Evolutionary conservation across 768 basidiomycete genomes (phyloP).

Genomic region (Rhodotorula paludigena): DNA sequence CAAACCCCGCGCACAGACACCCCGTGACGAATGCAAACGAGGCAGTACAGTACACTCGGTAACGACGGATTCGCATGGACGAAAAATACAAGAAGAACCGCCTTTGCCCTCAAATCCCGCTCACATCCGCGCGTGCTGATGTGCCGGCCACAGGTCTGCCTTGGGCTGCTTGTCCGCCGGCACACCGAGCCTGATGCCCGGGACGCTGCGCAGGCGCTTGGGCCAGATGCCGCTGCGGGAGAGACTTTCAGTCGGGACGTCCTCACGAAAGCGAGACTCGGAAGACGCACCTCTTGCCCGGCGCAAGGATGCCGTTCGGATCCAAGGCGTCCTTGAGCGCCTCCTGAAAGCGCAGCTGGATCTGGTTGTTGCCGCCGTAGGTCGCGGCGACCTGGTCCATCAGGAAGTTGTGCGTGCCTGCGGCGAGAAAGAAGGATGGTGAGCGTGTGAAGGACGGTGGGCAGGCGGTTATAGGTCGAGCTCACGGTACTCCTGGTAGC

Average conservation of each 20-base stretch:
- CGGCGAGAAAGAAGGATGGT: neutral
- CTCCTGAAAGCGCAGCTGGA: constrained; percentile 25
- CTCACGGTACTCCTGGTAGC: constrained; percentile 36
- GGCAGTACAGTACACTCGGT: no score
- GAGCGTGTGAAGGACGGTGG: neutral
- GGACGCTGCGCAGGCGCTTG: neutral
- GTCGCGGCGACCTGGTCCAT: constrained; percentile 36
- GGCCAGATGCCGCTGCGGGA: constrained; percentile 9
- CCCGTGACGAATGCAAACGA: no score
- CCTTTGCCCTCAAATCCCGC: neutral
- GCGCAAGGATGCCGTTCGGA: constrained; percentile 36
- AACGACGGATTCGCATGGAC: no score
- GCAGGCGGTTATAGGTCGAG: constrained; percentile 24
- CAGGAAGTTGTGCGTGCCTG: constrained; percentile 7
- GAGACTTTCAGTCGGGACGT: neutral
- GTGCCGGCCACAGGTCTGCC: neutral
- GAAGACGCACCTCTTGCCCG: constrained; percentile 20
- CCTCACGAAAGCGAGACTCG: neutral
- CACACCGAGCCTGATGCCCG: neutral
- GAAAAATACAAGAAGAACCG: neutral
- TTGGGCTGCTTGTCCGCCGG: neutral
- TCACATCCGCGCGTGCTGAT: neutral
- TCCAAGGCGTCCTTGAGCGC: constrained; percentile 35
- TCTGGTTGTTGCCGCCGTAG: constrained; percentile 29
- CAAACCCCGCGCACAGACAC: no score